Evolutionary conservation across 169 alveolate genomes (phyloP), one percentile per base, ranked within the genome.

Genomic region (Plasmodium gaboni): DNA sequence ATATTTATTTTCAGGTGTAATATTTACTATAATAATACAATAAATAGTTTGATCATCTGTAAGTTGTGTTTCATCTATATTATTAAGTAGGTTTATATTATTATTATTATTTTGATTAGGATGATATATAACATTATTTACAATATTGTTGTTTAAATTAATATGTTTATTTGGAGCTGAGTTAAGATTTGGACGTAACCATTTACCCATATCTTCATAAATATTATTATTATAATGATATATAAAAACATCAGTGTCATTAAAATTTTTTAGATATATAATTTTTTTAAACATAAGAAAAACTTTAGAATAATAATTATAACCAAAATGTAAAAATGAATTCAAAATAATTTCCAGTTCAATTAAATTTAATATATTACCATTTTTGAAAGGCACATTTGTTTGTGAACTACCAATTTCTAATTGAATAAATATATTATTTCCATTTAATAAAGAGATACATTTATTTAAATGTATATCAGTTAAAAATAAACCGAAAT

Each of bases 401-500:
- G 6, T 50, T 15, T 32, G 22, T 10, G 26, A 22, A 64, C 26
- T 76, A 19, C 73, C 89, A 12, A 76, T 64, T 68, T 76, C 89
- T 7, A 76, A 19, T 68, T 76, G 89, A 6, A 76, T 4, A 48
- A 76, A 63, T 42, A 76, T 26, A 55, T 76, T 76, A 42, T 38
- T 15, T 12, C 74, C 53, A 19, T 74, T 76, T 76, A 76, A 38
- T 68, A 76, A 64, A 53, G 46, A 48, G 9, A 28, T 42, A 22
- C 78, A 76, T 32, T 76, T 26, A 12, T 76, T 68, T 38, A 76
- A 76, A 76, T 32, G 64, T 42, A 50, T 8, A 17, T 65, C 69
- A 24, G 89, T 10, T n/a, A 76, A 76, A 28, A 76, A 76, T 19
- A 76, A 59, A 1, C 89, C 89, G 63, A 76, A 76, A 76, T 76